phyloP scores from a whole-genome alignment of 768 basidiomycete genomes.

The Serendipita sp. region DNA sequence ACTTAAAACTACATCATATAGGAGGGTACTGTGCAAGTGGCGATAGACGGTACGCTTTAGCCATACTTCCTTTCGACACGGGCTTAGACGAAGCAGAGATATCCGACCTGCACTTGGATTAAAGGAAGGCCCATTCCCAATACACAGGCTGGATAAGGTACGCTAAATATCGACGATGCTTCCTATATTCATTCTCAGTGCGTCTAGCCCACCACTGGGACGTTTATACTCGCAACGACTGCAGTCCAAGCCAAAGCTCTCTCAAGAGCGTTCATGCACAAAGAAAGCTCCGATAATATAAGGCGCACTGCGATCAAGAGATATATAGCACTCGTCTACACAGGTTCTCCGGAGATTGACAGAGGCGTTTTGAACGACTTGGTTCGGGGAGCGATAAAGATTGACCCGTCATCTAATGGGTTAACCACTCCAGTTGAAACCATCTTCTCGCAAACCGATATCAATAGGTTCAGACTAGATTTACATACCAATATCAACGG shows the following conservation, averaged over 20 bases:
- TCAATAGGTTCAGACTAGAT: background rate
- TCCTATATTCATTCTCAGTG: too few relatives aligned
- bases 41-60: background rate
- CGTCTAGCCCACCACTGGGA: background rate
- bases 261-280: background rate
- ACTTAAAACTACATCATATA: background rate
- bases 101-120: background rate
- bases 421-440: too few relatives aligned
- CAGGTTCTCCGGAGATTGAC: background rate
- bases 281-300: background rate
- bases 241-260: background rate
- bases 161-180: background rate
- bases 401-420: too few relatives aligned
- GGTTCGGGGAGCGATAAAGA: too few relatives aligned
- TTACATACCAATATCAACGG: background rate
- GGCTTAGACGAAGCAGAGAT: background rate
- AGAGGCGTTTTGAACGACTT: too few relatives aligned
- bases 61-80: background rate
- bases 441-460: too few relatives aligned
- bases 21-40: background rate
- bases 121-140: background rate
- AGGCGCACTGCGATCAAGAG: background rate
- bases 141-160: background rate
- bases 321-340: background rate
- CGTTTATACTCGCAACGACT: background rate